A percentile compares a stretch with the other conserved stretches of the same genome.
Evolutionary conservation across 306 rosid species (phyloP).

Genomic region (Trifolium subterraneum): DNA sequence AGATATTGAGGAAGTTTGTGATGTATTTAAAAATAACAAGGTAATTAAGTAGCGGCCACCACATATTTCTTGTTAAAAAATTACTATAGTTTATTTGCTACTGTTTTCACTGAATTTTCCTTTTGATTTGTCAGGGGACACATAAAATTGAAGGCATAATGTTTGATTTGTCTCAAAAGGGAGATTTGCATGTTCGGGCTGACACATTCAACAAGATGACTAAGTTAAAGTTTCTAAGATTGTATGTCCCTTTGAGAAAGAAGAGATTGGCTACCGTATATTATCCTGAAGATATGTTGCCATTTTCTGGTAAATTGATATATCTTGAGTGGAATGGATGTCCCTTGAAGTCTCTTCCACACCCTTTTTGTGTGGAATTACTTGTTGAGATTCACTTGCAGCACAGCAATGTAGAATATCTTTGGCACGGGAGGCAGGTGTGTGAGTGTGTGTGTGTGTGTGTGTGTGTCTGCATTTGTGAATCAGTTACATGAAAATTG

Average conservation of each 20-base stretch:
- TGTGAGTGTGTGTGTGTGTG: neutral
- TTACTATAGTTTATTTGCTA: neutral
- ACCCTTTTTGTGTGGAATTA: neutral
- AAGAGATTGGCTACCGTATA: neutral
- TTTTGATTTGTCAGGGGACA: too few species aligned
- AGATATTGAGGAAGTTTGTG: neutral
- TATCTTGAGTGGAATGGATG: constrained; percentile 29
- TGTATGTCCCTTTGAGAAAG: neutral
- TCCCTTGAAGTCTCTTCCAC: constrained; percentile 27
- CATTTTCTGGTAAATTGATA: constrained; percentile 1
- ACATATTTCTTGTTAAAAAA: neutral
- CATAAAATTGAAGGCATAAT: constrained; percentile 16
- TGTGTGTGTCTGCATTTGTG: too few species aligned
- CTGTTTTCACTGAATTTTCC: too few species aligned
- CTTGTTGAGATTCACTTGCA: constrained; percentile 35
- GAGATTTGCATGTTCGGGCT: neutral
- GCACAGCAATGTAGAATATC: neutral
- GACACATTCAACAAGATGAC: constrained; percentile 26
- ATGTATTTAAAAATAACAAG: neutral
- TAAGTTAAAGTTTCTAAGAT: neutral
- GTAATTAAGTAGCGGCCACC: neutral
- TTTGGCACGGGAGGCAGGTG: constrained; percentile 37
- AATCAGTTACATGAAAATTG: too few species aligned
- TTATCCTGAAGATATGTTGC: neutral
- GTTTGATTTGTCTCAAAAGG: constrained; percentile 6